Evolutionary conservation across 2,329 filamentous ascomycete species (phyloP).

Genomic region (Xylariaceae sp.): DNA sequence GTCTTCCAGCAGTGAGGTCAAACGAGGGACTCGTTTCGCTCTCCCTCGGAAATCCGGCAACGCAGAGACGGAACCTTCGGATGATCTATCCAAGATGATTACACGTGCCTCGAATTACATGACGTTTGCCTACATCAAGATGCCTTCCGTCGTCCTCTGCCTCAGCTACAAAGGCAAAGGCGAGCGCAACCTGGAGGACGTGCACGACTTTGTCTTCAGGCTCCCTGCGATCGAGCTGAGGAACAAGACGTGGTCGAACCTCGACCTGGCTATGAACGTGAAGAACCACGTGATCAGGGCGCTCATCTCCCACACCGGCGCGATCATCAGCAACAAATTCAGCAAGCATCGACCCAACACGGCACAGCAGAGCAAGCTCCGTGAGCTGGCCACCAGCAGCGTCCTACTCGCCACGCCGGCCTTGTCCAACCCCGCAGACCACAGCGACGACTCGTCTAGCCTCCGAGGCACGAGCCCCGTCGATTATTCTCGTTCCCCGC

Average conservation of each 20-base stretch:
- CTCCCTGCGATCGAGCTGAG: constrained; percentile 91
- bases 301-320: constrained; percentile 88
- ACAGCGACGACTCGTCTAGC: constrained; percentile 54
- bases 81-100: constrained; percentile 97
- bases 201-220: constrained; percentile 95
- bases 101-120: constrained; percentile 92
- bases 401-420: constrained; percentile 51
- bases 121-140: constrained; percentile 92
- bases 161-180: constrained; percentile 95
- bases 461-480: constrained; percentile 48
- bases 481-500: constrained; percentile 55
- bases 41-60: constrained; percentile 46
- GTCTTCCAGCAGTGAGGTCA: constrained; percentile 36
- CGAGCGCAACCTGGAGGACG: constrained; percentile 90
- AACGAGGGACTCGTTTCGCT: constrained; percentile 51
- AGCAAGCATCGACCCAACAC: constrained; percentile 78
- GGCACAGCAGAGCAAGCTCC: constrained; percentile 70
- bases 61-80: constrained; percentile 59
- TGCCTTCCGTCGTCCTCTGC: constrained; percentile 91
- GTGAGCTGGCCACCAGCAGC: constrained; percentile 77
- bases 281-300: constrained; percentile 95
- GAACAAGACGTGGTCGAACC: constrained; percentile 98
- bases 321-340: constrained; percentile 97
- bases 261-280: constrained; percentile 84
- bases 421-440: constrained; percentile 39